These are phyloP conservation scores for Tranzscheliella williamsii DNA, from an alignment of 1,284 basidiomycete species.

Conservation along the genomic window DNA sequence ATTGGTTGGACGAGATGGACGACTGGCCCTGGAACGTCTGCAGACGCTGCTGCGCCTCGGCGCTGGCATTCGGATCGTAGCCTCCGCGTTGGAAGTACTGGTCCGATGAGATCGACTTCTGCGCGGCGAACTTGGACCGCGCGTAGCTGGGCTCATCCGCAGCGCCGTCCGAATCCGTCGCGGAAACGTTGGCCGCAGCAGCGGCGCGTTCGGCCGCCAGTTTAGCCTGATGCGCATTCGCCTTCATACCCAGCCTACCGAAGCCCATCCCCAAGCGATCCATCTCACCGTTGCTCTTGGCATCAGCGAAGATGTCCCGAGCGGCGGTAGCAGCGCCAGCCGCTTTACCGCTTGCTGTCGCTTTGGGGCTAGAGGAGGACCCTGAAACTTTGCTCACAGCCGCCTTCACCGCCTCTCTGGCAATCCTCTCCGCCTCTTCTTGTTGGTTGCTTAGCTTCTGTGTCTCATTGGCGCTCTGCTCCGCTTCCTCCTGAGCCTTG, in stretches of 20 bases:
- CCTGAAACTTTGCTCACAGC: slow-evolving; percentile 27
- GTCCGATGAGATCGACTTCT: slow-evolving; percentile 89
- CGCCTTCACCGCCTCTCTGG: slow-evolving; percentile 44
- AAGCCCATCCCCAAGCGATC: slow-evolving; percentile 78
- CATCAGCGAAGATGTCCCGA: slow-evolving; percentile 48
- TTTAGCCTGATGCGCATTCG: slow-evolving; percentile 39
- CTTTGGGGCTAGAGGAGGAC: slow-evolving; percentile 2
- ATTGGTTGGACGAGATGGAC: slow-evolving; percentile 77
- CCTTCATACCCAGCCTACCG: slow-evolving; percentile 71
- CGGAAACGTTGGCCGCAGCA: slow-evolving; percentile 29
- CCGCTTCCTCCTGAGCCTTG: slow-evolving; percentile 41
- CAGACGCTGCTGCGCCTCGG: slow-evolving; percentile 80
- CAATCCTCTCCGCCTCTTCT: slow-evolving; percentile 44
- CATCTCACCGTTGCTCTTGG: slow-evolving; percentile 65
- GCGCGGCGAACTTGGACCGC: slow-evolving; percentile 83
- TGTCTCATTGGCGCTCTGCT: slow-evolving; percentile 31
- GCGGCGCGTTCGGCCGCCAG: slow-evolving; percentile 38
- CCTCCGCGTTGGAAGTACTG: slow-evolving; percentile 92
- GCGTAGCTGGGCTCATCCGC: slow-evolving; percentile 72
- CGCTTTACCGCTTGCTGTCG: slow-evolving; percentile 6
- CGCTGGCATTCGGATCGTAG: slow-evolving; percentile 76
- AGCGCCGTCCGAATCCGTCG: slow-evolving; percentile 18
- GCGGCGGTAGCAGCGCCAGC: slow-evolving; percentile 19
- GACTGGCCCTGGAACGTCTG: slow-evolving; percentile 87
- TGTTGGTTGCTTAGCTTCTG: slow-evolving; percentile 32